A percentile compares a stretch with the other conserved stretches of the same genome.
Evolutionary conservation across 2,329 filamentous ascomycete species (phyloP).

Genomic region (Fusarium nisikadoi): DNA sequence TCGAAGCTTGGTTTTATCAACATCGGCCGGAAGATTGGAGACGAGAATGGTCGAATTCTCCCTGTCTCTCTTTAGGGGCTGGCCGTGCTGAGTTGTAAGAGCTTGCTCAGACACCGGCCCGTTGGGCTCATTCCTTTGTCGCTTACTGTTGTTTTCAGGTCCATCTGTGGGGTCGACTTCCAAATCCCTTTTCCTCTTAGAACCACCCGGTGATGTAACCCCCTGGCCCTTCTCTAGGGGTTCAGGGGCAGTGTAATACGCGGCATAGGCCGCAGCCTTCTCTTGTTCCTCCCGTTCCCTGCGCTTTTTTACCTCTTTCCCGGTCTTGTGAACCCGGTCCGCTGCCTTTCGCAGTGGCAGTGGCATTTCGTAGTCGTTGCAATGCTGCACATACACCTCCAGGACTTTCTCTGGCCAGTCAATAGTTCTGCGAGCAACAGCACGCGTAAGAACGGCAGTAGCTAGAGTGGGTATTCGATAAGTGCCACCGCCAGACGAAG

Average conservation of each 20-base stretch:
- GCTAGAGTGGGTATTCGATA: constrained; percentile 76
- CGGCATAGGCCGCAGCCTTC: constrained; percentile 64
- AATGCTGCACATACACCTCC: constrained; percentile 80
- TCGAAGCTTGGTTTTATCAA: constrained; percentile 77
- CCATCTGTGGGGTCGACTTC: constrained; percentile 56
- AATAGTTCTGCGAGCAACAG: constrained; percentile 68
- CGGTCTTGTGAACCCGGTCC: constrained; percentile 76
- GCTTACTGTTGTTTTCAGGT: constrained; percentile 70
- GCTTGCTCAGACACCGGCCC: constrained; percentile 41
- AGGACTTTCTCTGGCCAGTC: constrained; percentile 83
- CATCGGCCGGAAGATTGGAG: constrained; percentile 76
- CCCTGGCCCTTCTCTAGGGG: constrained; percentile 29
- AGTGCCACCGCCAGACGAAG: constrained; percentile 56
- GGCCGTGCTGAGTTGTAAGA: constrained; percentile 24
- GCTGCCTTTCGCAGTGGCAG: constrained; percentile 78
- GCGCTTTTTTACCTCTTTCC: constrained; percentile 70
- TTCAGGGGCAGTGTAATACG: constrained; percentile 50
- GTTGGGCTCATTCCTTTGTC: constrained; percentile 63
- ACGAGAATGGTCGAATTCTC: constrained; percentile 90
- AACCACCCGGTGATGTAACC: constrained; percentile 52
- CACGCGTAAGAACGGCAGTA: constrained; percentile 80
- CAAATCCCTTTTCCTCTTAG: constrained; percentile 81
- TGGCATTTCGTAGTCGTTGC: constrained; percentile 88
- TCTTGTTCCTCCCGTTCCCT: constrained; percentile 73
- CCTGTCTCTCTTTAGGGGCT: constrained; percentile 78